Base-by-base conservation (phyloP, 2,329 filamentous ascomycete genomes). In the Fusarium newnesense region DNA sequence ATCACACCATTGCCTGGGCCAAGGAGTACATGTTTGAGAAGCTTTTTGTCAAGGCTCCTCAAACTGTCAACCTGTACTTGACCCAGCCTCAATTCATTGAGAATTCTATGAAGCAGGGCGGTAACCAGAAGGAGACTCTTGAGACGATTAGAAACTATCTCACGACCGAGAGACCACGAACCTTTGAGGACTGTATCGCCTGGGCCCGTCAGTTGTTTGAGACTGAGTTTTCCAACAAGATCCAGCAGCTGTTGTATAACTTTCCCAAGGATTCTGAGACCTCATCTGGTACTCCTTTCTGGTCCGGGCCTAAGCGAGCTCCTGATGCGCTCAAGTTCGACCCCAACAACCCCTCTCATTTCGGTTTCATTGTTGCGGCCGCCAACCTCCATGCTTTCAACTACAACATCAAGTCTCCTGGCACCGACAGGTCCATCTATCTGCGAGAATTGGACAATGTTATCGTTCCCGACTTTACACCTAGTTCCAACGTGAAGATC, bases 1-100 rank as follows among this genome's bases (percentile, higher is more conserved):
- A 99, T 84, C 96, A 99, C 83, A 98, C 96, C 2, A 99, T 99
- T 81, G 96, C 96, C 6, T 99, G 96, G 96, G 92, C 95, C 43
- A 94, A 97, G 78, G 96, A 98, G 82, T 84, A 85, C 77, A 89
- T 97, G 74, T 99, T 99, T 84, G 95, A 98, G 84, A 92, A 92
- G 34, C 94, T 92, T 76, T 99, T 98, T 78, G 95, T 97, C 76
- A 96, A 96, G 77, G 95, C 95, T 37, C 93, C 96, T 1, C 95
- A 98, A 83, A 93, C 95, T 40, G 96, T 96, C 80, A 99, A 99
- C 81, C 87, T 97, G 66, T 98, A 99, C 81, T 87, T 99, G 75
- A 94, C 92, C 4, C 94, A 98, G 83, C 91, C 96, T 37, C 94
- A 97, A 82, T 99, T 97, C 80, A 88, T 99, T 21, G 92, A 95